phyloP scores from a whole-genome alignment of 2,329 filamentous ascomycete genomes.

The Fonsecaea multimorphosa region DNA sequence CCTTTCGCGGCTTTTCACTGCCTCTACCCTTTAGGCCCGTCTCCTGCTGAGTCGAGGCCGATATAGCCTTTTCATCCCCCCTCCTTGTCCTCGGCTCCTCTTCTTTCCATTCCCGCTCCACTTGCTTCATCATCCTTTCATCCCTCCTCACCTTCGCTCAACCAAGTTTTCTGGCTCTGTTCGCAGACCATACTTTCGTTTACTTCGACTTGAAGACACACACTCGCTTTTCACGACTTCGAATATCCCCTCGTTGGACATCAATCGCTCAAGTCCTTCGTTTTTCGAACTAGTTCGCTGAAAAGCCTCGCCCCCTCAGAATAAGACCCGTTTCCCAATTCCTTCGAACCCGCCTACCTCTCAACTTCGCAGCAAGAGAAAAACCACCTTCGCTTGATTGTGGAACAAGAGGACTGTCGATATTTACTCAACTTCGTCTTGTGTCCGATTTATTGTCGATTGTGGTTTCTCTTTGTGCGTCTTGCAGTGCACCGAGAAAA shows the following conservation, averaged over 20 bases:
- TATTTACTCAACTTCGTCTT: background rate
- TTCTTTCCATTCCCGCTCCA: constrained; percentile 36
- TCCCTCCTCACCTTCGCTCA: constrained; percentile 36
- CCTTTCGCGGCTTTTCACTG: constrained; percentile 21
- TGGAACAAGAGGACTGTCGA: constrained; percentile 7
- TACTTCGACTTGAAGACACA: constrained; percentile 25
- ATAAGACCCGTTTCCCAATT: background rate
- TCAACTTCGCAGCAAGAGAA: constrained; percentile 4
- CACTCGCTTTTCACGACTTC: constrained; percentile 39
- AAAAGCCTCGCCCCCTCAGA: constrained; percentile 22
- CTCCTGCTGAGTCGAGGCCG: constrained; percentile 29
- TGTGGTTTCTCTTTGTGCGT: background rate
- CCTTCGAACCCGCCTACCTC: constrained; percentile 13
- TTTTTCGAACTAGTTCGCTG: constrained; percentile 34
- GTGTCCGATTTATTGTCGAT: background rate
- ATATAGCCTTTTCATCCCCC: constrained; percentile 39
- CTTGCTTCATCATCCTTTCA: constrained; percentile 21
- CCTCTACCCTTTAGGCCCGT: constrained; percentile 12
- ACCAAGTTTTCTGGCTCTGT: constrained; percentile 38
- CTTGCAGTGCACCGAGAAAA: background rate
- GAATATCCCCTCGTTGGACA: constrained; percentile 35
- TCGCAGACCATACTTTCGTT: constrained; percentile 42
- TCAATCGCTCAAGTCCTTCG: constrained; percentile 40
- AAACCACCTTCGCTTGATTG: constrained; percentile 12
- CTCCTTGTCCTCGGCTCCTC: constrained; percentile 29